Base-by-base conservation (phyloP, 192 early-diverging fungal species). In the Lobosporangium transversale region DNA sequence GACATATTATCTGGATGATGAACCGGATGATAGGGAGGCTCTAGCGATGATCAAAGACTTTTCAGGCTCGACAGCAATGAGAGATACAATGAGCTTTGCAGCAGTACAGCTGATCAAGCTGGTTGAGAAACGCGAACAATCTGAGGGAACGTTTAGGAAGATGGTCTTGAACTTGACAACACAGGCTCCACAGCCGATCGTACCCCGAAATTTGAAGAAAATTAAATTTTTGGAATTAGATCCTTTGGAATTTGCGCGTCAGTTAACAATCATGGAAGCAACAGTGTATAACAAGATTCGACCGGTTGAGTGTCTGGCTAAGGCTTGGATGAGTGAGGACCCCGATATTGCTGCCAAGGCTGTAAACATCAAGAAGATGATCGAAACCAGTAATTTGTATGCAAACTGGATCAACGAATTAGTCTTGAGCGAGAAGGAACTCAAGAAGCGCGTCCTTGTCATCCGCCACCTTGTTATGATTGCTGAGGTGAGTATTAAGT, bases 201-300 rank as follows among this genome's bases (percentile, higher is more conserved):
- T 92, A 31, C 96, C 97, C 2, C 87, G 89, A 53, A 92, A 90
- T 58, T 65, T 95, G 23, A 89, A 91, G 53, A 87, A 89, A 36
- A 83, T 98, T 79, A 88, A 85, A 63, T 84, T 98, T 48, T 63
- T 95, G 74, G 97, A 99, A 54, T 74, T 99, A 47, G 94, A 97
- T 71, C 89, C 98, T 8, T 78, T 93, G 45, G 98, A 99, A 79
- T 85, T 98, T 47, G 95, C 95, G 2, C 90, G 98, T 26, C 98
- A 99, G 80, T 85, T 99, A 63, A 99, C 98, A 6, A 86, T 99
- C 60, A 89, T 96, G 84, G 96, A 97, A 67, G 89, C 86, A 8
- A 89, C 87, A 37, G 80, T 92, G 17, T 98, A 92, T 73, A 91
- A 87, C 78, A 87, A 88, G 66, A 93, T 99, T 66, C 86, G 88